Conservation (phyloP, 2,329 filamentous ascomycete species). For the Calonectria henricotiae region DNA sequence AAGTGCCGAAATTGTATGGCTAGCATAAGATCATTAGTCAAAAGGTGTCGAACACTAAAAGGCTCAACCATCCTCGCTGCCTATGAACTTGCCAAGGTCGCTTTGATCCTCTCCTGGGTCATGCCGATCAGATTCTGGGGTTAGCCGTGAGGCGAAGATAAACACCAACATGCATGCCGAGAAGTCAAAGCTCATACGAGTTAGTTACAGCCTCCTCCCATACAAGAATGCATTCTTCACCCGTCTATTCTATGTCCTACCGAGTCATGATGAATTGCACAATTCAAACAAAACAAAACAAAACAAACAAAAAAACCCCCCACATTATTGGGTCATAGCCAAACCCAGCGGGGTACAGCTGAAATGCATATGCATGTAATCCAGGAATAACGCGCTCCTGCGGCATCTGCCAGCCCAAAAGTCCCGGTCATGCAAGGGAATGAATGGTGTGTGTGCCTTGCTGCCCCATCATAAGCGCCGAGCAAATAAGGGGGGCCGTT, state of each 20-base stretch:
- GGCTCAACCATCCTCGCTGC: not conserved
- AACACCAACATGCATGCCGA: not conserved
- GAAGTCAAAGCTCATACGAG: conserved; percentile 1
- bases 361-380: not conserved
- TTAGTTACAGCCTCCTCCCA: not conserved
- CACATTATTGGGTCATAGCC: not conserved
- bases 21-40: not conserved
- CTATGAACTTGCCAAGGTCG: not conserved
- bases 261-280: not conserved
- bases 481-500: not conserved
- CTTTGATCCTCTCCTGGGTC: not conserved
- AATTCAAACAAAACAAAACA: not conserved
- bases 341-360: not conserved
- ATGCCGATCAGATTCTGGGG: not conserved
- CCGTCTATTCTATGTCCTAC: not conserved
- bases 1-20: not conserved
- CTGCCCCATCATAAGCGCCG: conserved; percentile 11
- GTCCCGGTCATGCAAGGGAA: not conserved
- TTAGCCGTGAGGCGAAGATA: not conserved
- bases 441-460: not conserved
- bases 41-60: not conserved
- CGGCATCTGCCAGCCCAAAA: not conserved
- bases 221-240: not conserved
- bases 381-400: conserved; percentile 1
- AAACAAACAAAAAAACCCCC: not conserved